phyloP scores from a whole-genome alignment of 2,329 filamentous ascomycete species.

The Leptosphaerulina australis region DNA sequence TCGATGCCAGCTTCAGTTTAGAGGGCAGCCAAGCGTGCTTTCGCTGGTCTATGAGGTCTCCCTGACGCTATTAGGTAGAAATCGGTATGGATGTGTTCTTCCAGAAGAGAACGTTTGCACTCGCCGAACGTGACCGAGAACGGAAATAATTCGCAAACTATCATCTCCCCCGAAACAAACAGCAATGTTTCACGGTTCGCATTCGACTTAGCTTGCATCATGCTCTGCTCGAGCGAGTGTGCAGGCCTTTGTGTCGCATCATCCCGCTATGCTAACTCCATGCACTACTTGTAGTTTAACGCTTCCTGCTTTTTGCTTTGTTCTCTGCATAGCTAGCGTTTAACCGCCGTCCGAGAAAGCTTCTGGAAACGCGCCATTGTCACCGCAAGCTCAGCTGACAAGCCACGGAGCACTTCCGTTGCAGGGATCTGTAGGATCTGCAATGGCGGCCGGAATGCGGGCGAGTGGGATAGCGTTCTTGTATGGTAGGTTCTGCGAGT shows the following conservation, averaged over 20 bases:
- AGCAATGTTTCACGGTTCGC: background rate
- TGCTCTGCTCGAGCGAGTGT: background rate
- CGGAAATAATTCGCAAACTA: background rate
- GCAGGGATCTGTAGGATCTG: conserved; percentile 14
- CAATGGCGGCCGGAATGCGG: conserved; percentile 7
- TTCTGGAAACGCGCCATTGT: conserved; percentile 12
- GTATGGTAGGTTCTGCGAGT: conserved; percentile 19
- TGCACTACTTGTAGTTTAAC: background rate
- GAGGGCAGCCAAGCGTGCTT: too few species aligned
- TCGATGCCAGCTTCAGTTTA: background rate
- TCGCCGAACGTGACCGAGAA: conserved; percentile 4
- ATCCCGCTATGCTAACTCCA: conserved; percentile 1
- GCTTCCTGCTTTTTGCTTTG: conserved; percentile 1
- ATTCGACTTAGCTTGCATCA: background rate
- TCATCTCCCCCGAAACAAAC: background rate
- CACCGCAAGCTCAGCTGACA: conserved; percentile 6
- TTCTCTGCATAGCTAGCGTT: conserved; percentile 8
- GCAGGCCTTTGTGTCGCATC: conserved; percentile 2
- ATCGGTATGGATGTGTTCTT: too few species aligned
- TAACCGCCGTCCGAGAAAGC: conserved; percentile 12
- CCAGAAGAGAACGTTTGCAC: too few species aligned
- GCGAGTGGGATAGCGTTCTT: conserved; percentile 7
- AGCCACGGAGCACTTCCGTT: conserved; percentile 7
- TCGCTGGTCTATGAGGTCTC: too few species aligned
- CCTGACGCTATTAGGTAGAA: too few species aligned